Conservation (phyloP, 2,329 filamentous ascomycete genomes). For the Colletotrichum liriopes region DNA sequence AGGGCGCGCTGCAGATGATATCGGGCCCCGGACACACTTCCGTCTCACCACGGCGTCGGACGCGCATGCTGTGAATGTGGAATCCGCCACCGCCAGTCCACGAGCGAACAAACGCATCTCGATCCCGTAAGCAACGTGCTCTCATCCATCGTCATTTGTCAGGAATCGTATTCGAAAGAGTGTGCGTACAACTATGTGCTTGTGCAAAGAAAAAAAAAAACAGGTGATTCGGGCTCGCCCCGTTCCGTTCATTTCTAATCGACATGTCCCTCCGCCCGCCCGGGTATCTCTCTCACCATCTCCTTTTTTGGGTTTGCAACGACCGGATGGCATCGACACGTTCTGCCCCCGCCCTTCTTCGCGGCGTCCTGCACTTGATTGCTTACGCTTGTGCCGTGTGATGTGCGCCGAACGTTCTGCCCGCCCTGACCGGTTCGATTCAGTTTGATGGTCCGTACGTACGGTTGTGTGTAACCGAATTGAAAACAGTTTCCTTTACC, state of each 20-base stretch:
- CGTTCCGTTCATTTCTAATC: conserved; percentile 1
- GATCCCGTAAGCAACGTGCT: not conserved
- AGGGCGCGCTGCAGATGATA: conserved; percentile 38
- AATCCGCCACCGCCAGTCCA: conserved; percentile 19
- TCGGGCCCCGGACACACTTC: conserved; percentile 10
- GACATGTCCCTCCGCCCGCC: not conserved
- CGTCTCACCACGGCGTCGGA: not conserved
- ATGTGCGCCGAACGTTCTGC: not conserved
- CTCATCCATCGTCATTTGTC: not conserved
- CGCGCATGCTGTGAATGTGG: not conserved
- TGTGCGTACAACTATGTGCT: not conserved
- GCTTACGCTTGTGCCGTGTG: not conserved
- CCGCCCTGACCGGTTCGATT: not conserved
- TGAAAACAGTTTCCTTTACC: not conserved
- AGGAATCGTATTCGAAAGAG: not conserved
- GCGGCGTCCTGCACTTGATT: too few species aligned
- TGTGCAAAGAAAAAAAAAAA: not conserved
- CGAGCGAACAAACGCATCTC: not conserved
- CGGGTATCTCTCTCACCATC: not conserved
- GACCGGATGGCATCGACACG: not conserved
- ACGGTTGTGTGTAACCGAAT: not conserved
- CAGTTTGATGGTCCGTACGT: not conserved
- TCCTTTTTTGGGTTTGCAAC: not conserved
- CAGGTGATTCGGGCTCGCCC: conserved; percentile 12
- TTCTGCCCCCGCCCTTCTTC: not conserved